Base-by-base conservation (phyloP, 371 early-diverging fungal species). In the Apophysomyces variabilis region DNA sequence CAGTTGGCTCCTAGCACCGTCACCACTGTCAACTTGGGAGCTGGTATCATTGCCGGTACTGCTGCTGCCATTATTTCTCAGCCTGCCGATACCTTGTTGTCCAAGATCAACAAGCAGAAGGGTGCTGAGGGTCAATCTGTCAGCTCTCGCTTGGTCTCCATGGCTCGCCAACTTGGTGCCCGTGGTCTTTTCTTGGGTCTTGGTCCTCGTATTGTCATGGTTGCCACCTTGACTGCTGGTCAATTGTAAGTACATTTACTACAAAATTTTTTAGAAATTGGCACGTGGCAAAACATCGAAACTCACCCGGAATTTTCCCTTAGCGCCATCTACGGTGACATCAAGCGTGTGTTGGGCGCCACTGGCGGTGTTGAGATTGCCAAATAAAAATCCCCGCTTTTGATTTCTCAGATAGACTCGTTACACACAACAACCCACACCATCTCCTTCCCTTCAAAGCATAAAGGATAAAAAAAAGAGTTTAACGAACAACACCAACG, bases 11-110 rank as follows among this genome's bases (percentile, higher is more conserved):
- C 66, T 61, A 38, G 60, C n/a, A 67, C 74, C 58, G 47, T 70
- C 46, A 70, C 95, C 57, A 88, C 87, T 58, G 88, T 96, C 65
- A 89, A 94, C 71, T 89, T 95, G 72, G 87, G 88, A 14, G 91
- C 93, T 65, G 97, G 97, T 71, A 90, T 93, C 83, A 88, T 89
- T 78, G 97, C 97, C 41, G 97, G 97, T 84, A 79, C 94, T 66
- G 87, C 92, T 67, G 93, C 93, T 76, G 96, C 98, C 60, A 87
- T 96, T 66, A 90, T 97, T 45, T 96, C 96, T 14, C 97, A 97
- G 78, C 98, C 98, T 13, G 98, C 98, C 66, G 98, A 97, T 81
- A 92, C 96, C 0, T 77, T 96, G 57, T 86, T 96, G 60, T 96
- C 97, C 68, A 92, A 96, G 85, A 86, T 98, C 47, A 89, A 90